Evolutionary conservation across 1,139 yeast species (phyloP), one percentile per base, ranked within the genome.

Genomic region (Nadsonia starkeyi-henricii): DNA sequence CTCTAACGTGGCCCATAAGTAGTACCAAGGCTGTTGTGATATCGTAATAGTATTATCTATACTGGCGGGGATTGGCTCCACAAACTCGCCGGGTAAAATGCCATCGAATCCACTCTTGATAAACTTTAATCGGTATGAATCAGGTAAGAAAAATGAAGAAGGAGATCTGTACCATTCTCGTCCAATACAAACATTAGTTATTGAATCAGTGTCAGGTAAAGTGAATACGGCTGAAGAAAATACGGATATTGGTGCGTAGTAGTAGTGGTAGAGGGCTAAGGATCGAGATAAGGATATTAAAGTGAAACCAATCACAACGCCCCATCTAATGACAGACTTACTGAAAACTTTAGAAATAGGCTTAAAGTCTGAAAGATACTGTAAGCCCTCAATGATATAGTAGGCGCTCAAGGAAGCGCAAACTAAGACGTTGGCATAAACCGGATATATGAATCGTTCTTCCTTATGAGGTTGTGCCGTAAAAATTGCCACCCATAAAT

Each of bases 121-220:
- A 62, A 85, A 89, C 55, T 70, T 69, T 26, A 86, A 65, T 53
- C 96, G 69, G 51, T 70, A 69, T 51, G 74, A 67, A 37, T 74
- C 71, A 1, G 84, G 81, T 21, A 89, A 67, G 60, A 88, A 85
- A 62, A 88, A 83, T 0, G 96, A 88, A 1, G 84, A 79, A 13
- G 97, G 96, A 65, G 70, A 89, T 59, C 91, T 85, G 59, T 86
- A 86, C 96, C 97, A 89, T 66, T 91, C 97, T 52, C 95, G 75
- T 2, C 96, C 96, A 20, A 85, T 73, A 62, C 97, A 91, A 0
- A 89, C 81, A 55, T 78, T 81, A 2, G 46, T 39, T n/a, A 70
- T 68, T 78, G 60, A 81, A 1, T 57, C 43, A 18, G 52, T 48
- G 2, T 33, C 48, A 17, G 57, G 54, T 20, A 59, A 41, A 17